A percentile compares a stretch with the other conserved stretches of the same genome.
Evolutionary conservation across 768 basidiomycete species (phyloP).

Genomic region (Boletus reticulatus): DNA sequence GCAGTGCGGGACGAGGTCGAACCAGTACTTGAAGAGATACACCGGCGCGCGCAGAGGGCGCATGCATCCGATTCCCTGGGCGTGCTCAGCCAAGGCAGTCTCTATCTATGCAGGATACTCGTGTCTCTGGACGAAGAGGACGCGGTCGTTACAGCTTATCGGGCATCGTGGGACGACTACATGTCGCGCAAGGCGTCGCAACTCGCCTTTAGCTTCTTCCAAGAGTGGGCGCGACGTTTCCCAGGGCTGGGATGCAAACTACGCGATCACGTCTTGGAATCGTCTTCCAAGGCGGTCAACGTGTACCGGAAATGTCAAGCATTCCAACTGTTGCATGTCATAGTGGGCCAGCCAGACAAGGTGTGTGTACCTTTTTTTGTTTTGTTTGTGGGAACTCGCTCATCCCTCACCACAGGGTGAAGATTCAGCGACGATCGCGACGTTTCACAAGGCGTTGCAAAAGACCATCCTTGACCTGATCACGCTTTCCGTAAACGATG

Average conservation of each 20-base stretch:
- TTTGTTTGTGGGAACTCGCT: conserved; percentile 3
- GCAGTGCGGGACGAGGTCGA: conserved; percentile 32
- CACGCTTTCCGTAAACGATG: conserved; percentile 47
- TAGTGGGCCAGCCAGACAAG: conserved; percentile 47
- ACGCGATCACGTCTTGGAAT: conserved; percentile 54
- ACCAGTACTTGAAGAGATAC: conserved; percentile 59
- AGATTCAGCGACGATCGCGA: conserved; percentile 42
- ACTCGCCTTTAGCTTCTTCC: conserved; percentile 72
- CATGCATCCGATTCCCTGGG: conserved; percentile 60
- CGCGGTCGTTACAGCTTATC: conserved; percentile 54
- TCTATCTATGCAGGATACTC: conserved; percentile 64
- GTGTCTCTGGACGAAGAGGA: conserved; percentile 37
- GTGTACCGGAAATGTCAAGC: conserved; percentile 73
- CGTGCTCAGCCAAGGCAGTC: conserved; percentile 63
- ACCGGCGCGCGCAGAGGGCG: conserved; percentile 66
- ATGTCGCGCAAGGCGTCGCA: conserved; percentile 77
- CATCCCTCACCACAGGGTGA: conserved; percentile 28
- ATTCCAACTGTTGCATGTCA: conserved; percentile 64
- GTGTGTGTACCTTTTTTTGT: conserved; percentile 9
- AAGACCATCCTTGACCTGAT: conserved; percentile 48
- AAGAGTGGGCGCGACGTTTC: conserved; percentile 70
- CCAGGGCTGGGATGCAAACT: conserved; percentile 65
- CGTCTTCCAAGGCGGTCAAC: conserved; percentile 64
- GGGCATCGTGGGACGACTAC: conserved; percentile 69
- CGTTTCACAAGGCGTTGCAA: conserved; percentile 47